phyloP scores from a whole-genome alignment of 352 stramenopile genomes.

The Blastocystis sp. region DNA sequence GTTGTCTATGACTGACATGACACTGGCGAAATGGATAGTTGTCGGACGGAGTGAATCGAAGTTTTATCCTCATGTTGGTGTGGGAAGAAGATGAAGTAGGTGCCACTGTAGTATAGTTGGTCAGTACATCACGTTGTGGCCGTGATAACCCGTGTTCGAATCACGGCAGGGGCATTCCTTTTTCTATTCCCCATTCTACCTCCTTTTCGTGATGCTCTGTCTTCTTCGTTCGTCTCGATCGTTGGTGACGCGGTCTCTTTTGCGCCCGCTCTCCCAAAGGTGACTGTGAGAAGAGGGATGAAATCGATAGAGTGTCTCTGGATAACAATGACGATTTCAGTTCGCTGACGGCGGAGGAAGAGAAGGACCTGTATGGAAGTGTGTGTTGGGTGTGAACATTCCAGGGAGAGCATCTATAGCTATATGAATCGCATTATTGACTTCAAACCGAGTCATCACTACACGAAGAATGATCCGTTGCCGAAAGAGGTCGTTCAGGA shows the following conservation, averaged over 20 bases:
- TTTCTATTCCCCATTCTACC: background rate
- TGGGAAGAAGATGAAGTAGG: background rate
- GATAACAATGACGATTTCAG: background rate
- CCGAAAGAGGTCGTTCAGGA: slow-evolving; percentile 5
- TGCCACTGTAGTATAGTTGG: slow-evolving; percentile 56
- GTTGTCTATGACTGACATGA: slow-evolving; percentile 7
- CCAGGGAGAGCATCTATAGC: background rate
- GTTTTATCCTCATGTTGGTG: too few species aligned
- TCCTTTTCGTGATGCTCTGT: background rate
- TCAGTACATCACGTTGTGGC: slow-evolving; percentile 57
- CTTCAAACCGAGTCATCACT: slow-evolving; percentile 5
- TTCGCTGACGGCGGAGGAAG: background rate
- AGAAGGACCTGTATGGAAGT: background rate
- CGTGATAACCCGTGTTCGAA: slow-evolving; percentile 57
- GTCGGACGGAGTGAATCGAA: background rate
- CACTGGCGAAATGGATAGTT: background rate
- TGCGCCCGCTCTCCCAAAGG: background rate
- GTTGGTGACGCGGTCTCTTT: background rate
- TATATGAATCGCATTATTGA: background rate
- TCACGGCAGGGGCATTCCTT: slow-evolving; percentile 44
- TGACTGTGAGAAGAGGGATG: background rate
- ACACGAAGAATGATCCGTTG: slow-evolving; percentile 7
- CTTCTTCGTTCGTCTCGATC: background rate
- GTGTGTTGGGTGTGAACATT: background rate
- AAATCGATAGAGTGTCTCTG: background rate